A percentile compares a stretch with the other conserved stretches of the same genome.
phyloP scores from a whole-genome alignment of 352 stramenopile genomes.

The Saprolegnia parasitica region DNA sequence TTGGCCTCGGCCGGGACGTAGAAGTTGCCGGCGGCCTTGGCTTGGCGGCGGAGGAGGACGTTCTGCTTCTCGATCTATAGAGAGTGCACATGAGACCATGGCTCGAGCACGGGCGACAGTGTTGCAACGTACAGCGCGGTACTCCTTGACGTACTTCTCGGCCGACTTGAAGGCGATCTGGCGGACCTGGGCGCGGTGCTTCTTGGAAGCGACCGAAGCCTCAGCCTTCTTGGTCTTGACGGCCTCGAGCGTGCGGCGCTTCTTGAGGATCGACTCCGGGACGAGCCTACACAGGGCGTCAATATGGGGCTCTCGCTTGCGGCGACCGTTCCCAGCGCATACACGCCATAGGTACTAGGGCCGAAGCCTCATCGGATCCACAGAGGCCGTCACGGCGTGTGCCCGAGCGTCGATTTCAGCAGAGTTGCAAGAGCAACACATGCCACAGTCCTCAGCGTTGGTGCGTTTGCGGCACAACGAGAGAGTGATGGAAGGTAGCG shows the following conservation, averaged over 20 bases:
- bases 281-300: slow-evolving; percentile 57
- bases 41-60: slow-evolving; percentile 93
- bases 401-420: slow-evolving; percentile 24
- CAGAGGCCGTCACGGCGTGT: not conserved
- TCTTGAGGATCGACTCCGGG: slow-evolving; percentile 88
- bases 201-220: slow-evolving; percentile 71
- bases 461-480: slow-evolving; percentile 20
- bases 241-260: slow-evolving; percentile 82
- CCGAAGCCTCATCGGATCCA: not conserved
- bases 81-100: not conserved
- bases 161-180: slow-evolving; percentile 91
- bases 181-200: slow-evolving; percentile 82
- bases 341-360: not conserved
- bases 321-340: slow-evolving; percentile 2
- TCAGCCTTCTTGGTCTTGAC: slow-evolving; percentile 82
- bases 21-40: slow-evolving; percentile 95
- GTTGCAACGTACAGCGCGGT: slow-evolving; percentile 76
- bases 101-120: not conserved
- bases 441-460: slow-evolving; percentile 27
- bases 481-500: slow-evolving; percentile 23
- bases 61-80: slow-evolving; percentile 87
- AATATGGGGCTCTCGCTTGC: slow-evolving; percentile 16
- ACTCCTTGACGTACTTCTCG: slow-evolving; percentile 99
- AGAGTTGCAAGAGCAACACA: slow-evolving; percentile 28
- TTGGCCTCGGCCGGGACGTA: slow-evolving; percentile 97